Conservation (phyloP, 179 eudicot genomes). For the Corrigiola litoralis region DNA sequence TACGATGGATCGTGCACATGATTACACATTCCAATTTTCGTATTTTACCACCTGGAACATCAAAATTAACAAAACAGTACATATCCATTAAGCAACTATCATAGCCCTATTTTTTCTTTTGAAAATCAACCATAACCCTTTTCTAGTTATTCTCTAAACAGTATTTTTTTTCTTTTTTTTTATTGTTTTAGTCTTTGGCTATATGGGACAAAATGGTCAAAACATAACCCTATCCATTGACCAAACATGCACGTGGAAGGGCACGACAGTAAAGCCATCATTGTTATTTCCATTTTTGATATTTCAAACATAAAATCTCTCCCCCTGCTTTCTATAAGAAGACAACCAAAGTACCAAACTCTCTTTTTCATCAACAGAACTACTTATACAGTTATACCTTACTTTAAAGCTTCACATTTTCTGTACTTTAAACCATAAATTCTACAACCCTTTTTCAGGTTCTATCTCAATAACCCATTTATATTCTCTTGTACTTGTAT, state of each 20-base stretch:
- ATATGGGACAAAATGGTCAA: not conserved
- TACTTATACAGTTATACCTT: too few species aligned
- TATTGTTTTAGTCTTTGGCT: not conserved
- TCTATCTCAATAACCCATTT: not conserved
- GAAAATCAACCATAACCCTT: too few species aligned
- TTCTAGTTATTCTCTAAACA: too few species aligned
- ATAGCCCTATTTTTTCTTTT: too few species aligned
- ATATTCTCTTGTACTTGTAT: not conserved
- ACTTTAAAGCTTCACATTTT: too few species aligned
- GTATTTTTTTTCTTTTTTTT: not conserved
- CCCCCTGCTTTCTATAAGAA: not conserved
- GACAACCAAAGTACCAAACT: not conserved
- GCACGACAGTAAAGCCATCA: not conserved
- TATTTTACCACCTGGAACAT: too few species aligned
- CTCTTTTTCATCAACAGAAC: not conserved
- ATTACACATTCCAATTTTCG: too few species aligned
- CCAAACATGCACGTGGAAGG: not conserved
- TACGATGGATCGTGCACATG: too few species aligned
- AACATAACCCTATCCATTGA: not conserved
- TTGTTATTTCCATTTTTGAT: not conserved
- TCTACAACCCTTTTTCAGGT: not conserved
- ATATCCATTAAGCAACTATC: too few species aligned
- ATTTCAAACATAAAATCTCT: not conserved
- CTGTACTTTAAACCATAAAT: too few species aligned
- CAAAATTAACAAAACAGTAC: too few species aligned